Evolutionary conservation across 805 yeast species (phyloP).

Genomic region (Pichia exigua): DNA sequence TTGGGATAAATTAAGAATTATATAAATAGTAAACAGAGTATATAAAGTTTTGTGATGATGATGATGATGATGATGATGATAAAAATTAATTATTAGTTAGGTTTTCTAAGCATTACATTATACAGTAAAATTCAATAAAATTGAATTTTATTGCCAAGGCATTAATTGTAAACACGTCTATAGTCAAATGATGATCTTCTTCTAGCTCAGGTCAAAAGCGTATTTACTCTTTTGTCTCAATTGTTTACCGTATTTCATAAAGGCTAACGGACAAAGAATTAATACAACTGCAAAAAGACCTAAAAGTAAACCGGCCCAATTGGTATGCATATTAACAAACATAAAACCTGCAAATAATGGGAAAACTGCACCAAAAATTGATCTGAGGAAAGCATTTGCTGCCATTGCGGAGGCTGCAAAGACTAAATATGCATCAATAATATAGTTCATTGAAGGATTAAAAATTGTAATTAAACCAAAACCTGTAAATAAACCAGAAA

Average conservation of each 20-base stretch:
- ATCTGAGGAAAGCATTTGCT: conserved; percentile 63
- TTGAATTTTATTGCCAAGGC: too few species aligned
- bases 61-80: too few species aligned
- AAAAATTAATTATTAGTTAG: too few species aligned
- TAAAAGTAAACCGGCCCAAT: conserved; percentile 73
- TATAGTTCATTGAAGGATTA: conserved; percentile 61
- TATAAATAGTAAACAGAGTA: too few species aligned
- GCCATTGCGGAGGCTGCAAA: conserved; percentile 78
- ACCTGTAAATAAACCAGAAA: conserved; percentile 58
- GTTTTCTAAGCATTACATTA: too few species aligned
- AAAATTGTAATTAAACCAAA: conserved; percentile 63
- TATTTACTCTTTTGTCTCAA: conserved; percentile 53
- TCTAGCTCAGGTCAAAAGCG: conserved; percentile 29
- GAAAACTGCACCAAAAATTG: conserved; percentile 50
- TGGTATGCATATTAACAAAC: conserved; percentile 60
- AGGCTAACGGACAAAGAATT: conserved; percentile 62
- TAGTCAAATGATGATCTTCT: too few species aligned
- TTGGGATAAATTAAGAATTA: too few species aligned
- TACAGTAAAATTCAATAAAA: too few species aligned
- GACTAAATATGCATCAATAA: conserved; percentile 60
- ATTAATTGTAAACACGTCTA: too few species aligned
- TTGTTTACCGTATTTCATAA: conserved; percentile 48
- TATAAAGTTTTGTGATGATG: too few species aligned
- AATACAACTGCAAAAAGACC: conserved; percentile 53
- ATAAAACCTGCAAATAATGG: conserved; percentile 58